Evolutionary conservation across 495 filamentous ascomycete species (phyloP).

Genomic region (Sordaria brevicollis): DNA sequence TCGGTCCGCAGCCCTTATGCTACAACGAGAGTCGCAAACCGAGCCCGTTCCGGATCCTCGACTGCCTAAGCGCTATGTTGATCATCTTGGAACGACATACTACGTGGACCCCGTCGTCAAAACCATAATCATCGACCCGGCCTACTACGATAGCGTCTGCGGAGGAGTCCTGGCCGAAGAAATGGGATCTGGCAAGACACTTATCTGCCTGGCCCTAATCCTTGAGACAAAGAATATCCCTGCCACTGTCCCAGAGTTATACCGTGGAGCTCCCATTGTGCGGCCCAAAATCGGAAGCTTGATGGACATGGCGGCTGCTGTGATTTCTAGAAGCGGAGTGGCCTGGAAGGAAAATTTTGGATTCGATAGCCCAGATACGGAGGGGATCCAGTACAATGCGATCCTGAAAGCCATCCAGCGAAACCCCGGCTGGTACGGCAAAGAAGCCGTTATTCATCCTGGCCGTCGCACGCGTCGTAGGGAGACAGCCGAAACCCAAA

Average conservation of each 20-base stretch:
- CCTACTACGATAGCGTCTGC: slow-evolving; percentile 60
- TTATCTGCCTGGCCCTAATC: slow-evolving; percentile 77
- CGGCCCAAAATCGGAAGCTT: slow-evolving; percentile 18
- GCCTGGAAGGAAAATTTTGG: slow-evolving; percentile 58
- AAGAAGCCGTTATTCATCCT: slow-evolving; percentile 23
- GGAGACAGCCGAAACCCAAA: slow-evolving; percentile 8
- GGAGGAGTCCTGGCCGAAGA: slow-evolving; percentile 72
- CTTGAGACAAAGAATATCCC: slow-evolving; percentile 67
- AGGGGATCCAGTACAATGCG: slow-evolving; percentile 28
- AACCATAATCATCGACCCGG: slow-evolving; percentile 48
- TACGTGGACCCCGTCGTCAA: slow-evolving; percentile 64
- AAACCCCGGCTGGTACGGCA: slow-evolving; percentile 43
- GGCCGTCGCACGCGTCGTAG: slow-evolving; percentile 28
- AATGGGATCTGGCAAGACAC: slow-evolving; percentile 73
- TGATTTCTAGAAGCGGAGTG: slow-evolving; percentile 50
- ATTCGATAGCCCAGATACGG: slow-evolving; percentile 5
- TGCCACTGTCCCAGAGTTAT: slow-evolving; percentile 46
- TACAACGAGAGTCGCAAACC: slow-evolving; percentile 67
- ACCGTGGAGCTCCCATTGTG: not conserved
- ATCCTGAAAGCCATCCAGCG: slow-evolving; percentile 48
- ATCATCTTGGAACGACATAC: slow-evolving; percentile 53
- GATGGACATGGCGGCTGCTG: slow-evolving; percentile 60
- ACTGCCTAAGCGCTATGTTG: slow-evolving; percentile 36
- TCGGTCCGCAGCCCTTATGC: slow-evolving; percentile 73
- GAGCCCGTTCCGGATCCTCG: slow-evolving; percentile 62